Conservation (phyloP, 148 eudicot genomes). For the Gaultheria prostrata region DNA sequence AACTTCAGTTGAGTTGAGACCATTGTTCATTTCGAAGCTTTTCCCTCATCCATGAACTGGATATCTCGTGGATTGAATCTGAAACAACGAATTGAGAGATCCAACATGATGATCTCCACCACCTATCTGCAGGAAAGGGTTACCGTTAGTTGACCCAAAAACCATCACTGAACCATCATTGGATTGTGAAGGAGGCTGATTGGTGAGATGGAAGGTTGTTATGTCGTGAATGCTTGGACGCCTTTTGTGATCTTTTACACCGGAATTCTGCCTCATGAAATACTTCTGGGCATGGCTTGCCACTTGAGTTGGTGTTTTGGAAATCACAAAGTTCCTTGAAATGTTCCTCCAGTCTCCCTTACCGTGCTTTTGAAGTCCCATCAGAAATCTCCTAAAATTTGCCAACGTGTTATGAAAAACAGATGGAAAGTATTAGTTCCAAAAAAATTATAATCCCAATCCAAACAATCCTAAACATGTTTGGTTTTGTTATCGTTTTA, state of each 20-base stretch:
- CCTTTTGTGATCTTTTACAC: conserved; percentile 68
- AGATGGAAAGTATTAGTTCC: not conserved
- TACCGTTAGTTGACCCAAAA: conserved; percentile 23
- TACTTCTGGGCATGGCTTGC: conserved; percentile 99
- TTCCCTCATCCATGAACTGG: conserved; percentile 17
- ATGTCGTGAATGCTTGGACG: conserved; percentile 95
- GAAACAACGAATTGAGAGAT: conserved; percentile 21
- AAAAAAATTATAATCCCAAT: not conserved
- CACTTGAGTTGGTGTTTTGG: conserved; percentile 91
- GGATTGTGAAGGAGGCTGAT: conserved; percentile 16
- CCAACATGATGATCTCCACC: conserved; percentile 19
- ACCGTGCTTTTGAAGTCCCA: conserved; percentile 84
- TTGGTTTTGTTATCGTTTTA: no score
- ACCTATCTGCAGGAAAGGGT: conserved; percentile 2
- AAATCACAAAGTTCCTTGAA: conserved; percentile 68
- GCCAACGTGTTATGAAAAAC: not conserved
- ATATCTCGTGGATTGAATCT: conserved; percentile 30
- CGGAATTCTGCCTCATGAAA: conserved; percentile 69
- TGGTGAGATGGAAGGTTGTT: conserved; percentile 56
- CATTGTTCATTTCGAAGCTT: not conserved
- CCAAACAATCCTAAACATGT: not conserved
- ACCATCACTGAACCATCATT: conserved; percentile 38
- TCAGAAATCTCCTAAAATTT: conserved; percentile 62
- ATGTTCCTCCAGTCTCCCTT: conserved; percentile 98
- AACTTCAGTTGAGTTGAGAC: not conserved